Base-by-base conservation (phyloP, 2,329 filamentous ascomycete genomes). In the Ophiostoma himal-ulmi region DNA sequence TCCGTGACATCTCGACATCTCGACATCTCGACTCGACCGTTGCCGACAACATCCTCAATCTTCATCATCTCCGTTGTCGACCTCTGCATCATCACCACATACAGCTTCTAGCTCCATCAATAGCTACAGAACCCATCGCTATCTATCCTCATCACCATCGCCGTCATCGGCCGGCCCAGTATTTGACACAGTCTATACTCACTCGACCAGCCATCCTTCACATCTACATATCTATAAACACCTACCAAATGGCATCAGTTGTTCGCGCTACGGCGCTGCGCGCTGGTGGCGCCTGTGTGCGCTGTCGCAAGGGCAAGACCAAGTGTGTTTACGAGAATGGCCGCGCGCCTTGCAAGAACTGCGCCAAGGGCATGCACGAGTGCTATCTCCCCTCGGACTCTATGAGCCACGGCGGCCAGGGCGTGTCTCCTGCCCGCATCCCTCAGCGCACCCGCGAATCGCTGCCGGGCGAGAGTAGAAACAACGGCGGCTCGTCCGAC, bases 321-420 rank as follows among this genome's bases (percentile, higher is more conserved):
- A 88, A 87, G 75, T 88, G 86, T 73, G 85, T 88, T 75, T 88
- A 88, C 79, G 86, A 88, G 73, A 87, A 86, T 75, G 85, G 85
- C 68, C 82, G 85, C 76, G 84, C 85, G n/a, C 86, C 86, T 14
- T 88, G 86, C 80, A 86, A 86, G 77, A 88, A 88, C 78, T 88
- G 86, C 78, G 84, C 85, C 67, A 88, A 88, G 78, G 86, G 86
- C 72, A 84, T 87, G 84, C 86, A 88, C 77, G 85, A 88, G 70
- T 88, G 86, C 79, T 88, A 88, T 77, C 79, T 88, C 26, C 86
- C 86, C 54, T 87, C 85, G 39, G 86, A 88, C 79, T 85, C 82
- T 72, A 84, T 86, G 81, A 83, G 83, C 73, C 85, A 87, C 77
- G 83, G 78, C 62, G 78, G 86, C 73, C 85, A 86, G 74, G 85